phyloP scores from a whole-genome alignment of 2,329 filamentous ascomycete genomes.

The Fusarium caatingaense region DNA sequence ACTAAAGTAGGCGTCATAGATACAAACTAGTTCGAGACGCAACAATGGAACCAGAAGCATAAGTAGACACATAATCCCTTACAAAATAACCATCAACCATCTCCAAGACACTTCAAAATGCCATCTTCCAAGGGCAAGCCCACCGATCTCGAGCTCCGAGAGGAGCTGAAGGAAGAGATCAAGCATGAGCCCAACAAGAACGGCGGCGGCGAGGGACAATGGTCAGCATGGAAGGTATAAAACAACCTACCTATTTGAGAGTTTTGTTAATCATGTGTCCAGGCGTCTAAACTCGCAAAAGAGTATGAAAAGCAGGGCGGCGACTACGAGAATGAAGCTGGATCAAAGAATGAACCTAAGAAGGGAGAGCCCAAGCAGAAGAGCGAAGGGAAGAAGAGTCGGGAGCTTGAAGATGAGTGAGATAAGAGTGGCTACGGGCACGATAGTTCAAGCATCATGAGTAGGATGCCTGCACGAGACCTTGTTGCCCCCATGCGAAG shows the following conservation, averaged over 20 bases:
- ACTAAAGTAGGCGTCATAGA: neutral
- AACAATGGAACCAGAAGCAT: fast-evolving
- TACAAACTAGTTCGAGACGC: fast-evolving
- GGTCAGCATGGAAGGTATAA: neutral
- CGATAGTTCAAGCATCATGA: neutral
- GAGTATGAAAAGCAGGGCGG: neutral
- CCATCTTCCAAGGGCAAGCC: neutral
- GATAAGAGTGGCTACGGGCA: neutral
- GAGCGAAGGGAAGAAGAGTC: neutral
- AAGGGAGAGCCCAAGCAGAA: neutral
- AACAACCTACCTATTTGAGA: fast-evolving
- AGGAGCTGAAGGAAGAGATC: neutral
- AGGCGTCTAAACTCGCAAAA: neutral
- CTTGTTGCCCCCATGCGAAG: neutral
- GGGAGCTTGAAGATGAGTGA: neutral
- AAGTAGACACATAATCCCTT: fast-evolving
- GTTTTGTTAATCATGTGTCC: neutral
- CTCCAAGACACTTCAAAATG: neutral
- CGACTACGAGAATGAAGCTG: neutral
- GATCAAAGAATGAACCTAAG: neutral
- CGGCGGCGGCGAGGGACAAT: neutral
- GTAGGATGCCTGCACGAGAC: neutral
- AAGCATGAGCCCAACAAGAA: neutral
- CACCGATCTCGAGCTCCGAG: neutral
- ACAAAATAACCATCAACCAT: no score